Conservation (phyloP, 2,329 filamentous ascomycete genomes). For the Hypoxylon sp. region DNA sequence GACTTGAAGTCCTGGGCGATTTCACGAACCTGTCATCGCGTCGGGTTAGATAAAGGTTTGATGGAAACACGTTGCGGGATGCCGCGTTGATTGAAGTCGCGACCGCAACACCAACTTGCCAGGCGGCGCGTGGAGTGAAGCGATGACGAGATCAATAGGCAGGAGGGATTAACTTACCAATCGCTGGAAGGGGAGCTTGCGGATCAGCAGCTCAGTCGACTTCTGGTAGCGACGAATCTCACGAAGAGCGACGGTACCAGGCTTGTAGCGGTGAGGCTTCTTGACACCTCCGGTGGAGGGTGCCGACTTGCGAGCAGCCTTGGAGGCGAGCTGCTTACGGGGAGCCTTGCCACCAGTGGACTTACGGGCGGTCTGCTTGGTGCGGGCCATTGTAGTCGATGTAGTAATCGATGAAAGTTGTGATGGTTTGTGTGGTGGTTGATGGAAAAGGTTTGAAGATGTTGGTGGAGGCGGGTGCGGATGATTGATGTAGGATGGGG, state of each 20-base stretch:
- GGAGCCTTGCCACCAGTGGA: constrained; percentile 81
- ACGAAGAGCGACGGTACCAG: constrained; percentile 94
- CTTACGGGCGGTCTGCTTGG: constrained; percentile 76
- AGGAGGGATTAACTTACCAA: constrained; percentile 63
- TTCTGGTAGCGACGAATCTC: constrained; percentile 99
- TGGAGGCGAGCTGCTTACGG: constrained; percentile 98
- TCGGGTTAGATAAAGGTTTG: constrained; percentile 34
- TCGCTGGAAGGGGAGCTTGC: constrained; percentile 97
- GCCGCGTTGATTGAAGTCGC: constrained; percentile 1
- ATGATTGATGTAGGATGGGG: constrained; percentile 37
- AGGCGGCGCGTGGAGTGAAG: not conserved
- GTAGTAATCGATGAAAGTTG: no score
- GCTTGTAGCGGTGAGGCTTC: constrained; percentile 92
- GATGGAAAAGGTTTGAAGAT: constrained; percentile 40
- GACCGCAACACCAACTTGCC: not conserved
- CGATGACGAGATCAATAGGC: not conserved
- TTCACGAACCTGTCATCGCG: constrained; percentile 74
- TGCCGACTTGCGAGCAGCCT: constrained; percentile 97
- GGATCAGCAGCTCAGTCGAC: constrained; percentile 93
- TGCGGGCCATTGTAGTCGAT: constrained; percentile 66
- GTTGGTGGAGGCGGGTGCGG: constrained; percentile 41
- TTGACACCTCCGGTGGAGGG: constrained; percentile 97
- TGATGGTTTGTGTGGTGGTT: constrained; percentile 39
- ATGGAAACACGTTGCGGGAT: constrained; percentile 16
- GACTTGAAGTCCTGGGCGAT: constrained; percentile 97